Base-by-base conservation (phyloP, 306 rosid genomes). In the Mimosa bimucronata region DNA sequence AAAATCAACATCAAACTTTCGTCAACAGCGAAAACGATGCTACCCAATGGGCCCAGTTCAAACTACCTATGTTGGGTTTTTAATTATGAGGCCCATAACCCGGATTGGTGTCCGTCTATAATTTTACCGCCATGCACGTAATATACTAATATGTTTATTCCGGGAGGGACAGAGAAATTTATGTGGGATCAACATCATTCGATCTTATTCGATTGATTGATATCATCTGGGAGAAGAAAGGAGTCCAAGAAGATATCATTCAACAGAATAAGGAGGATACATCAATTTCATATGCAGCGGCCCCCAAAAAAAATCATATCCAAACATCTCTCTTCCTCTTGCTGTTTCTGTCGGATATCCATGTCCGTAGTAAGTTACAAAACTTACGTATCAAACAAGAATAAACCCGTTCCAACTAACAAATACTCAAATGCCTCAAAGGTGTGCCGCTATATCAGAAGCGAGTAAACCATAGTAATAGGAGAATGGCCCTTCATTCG, bases 341-440 rank as follows among this genome's bases (percentile, higher is more conserved):
- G 6, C 23, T 52, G 50, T 41, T n/a, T 80, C 31, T n/a, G 25
- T 58, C 68, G 31, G 68, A 46, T 55, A 81, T 81, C 64, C 26
- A 78, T 44, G 55, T 73, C 31, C 34, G 45, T 57, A 38, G 0
- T 2, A 70, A 69, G 48, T 65, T 79, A 75, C 84, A 85, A 82
- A 85, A 71, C 4, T 79, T 44, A 50, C 58, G 45, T 71, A 55
- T 68, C 62, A 19, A 74, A 60, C 31, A 61, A 60, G 48, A 73
- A 37, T 68, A 55, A 48, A 55, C 77, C 69, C 14, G 76, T 50
- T 34, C 73, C 48, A 44, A 69, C 58, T 7, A 75, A 52, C 71
- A 28, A 66, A 45, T n/a, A 29, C 55, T 66, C 70, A 76, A 73
- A 60, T 55, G 60, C 82, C 60, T 25, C 80, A 21, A 53, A 67